These are phyloP conservation scores for Malus hybrid DNA, from an alignment of 331 rosid species.

Conservation along the genomic window DNA sequence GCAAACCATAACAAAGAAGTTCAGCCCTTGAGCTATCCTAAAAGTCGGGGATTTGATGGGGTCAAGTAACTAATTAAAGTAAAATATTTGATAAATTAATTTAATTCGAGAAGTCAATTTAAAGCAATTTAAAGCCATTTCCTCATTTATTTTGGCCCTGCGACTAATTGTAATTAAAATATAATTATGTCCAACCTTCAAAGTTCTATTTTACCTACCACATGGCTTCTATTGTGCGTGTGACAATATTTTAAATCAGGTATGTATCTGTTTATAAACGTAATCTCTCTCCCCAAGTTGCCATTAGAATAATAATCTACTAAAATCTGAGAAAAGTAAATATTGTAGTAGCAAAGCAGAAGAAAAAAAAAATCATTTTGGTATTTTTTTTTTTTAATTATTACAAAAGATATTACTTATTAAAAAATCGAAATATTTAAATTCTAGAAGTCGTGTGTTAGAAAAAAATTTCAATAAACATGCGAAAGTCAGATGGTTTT, in stretches of 20 bases:
- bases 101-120: neutral
- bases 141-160: neutral
- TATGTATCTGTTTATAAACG: neutral
- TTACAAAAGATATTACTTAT: no score
- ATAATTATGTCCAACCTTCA: neutral
- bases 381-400: no score
- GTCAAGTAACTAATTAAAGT: neutral
- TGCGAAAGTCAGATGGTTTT: no score
- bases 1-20: neutral
- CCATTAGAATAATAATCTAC: neutral
- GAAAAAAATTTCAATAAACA: neutral
- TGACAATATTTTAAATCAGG: neutral
- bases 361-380: no score
- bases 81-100: neutral
- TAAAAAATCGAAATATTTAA: no score
- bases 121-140: neutral
- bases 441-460: no score
- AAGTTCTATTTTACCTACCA: neutral
- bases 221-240: neutral
- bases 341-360: neutral
- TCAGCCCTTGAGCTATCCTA: neutral
- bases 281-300: neutral
- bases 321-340: neutral
- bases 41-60: constrained; percentile 4
- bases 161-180: neutral